Conservation (phyloP, 2,329 filamentous ascomycete genomes). For the Fusarium brachygibbosum region DNA sequence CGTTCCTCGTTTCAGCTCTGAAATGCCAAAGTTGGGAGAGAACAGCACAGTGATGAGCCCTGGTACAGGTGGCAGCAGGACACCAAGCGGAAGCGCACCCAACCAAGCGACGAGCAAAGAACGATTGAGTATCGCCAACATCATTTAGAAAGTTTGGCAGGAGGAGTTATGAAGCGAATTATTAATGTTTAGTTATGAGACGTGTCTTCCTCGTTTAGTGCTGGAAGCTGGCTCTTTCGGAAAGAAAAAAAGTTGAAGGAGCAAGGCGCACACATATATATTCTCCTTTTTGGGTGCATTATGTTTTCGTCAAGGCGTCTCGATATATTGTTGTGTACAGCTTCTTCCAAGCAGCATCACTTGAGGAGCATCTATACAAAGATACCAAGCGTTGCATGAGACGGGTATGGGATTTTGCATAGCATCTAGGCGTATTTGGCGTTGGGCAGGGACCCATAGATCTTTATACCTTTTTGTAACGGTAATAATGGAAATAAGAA, state of each 20-base stretch:
- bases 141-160: slow-evolving; percentile 53
- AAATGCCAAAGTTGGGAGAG: slow-evolving; percentile 46
- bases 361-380: slow-evolving; percentile 23
- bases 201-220: slow-evolving; percentile 20
- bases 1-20: slow-evolving; percentile 49
- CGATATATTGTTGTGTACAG: slow-evolving; percentile 19
- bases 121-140: slow-evolving; percentile 60
- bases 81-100: slow-evolving; percentile 36
- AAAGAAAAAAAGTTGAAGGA: slow-evolving; percentile 27
- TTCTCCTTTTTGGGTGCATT: slow-evolving; percentile 28
- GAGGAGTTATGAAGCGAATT: slow-evolving; percentile 18
- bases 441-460: slow-evolving; percentile 38
- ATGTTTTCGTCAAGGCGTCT: slow-evolving; percentile 21
- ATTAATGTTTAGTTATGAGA: slow-evolving; percentile 46
- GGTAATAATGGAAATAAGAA: slow-evolving; percentile 31
- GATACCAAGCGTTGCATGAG: slow-evolving; percentile 39
- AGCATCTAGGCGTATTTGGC: slow-evolving; percentile 34
- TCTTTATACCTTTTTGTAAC: slow-evolving; percentile 26
- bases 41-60: slow-evolving; percentile 50
- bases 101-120: slow-evolving; percentile 47
- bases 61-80: slow-evolving; percentile 42
- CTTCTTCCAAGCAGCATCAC: slow-evolving; percentile 17
- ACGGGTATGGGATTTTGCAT: slow-evolving; percentile 38
- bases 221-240: slow-evolving; percentile 30
- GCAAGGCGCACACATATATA: slow-evolving; percentile 30